Evolutionary conservation across 1,284 basidiomycete genomes (phyloP).

Genomic region (Apiotrichum siamense): DNA sequence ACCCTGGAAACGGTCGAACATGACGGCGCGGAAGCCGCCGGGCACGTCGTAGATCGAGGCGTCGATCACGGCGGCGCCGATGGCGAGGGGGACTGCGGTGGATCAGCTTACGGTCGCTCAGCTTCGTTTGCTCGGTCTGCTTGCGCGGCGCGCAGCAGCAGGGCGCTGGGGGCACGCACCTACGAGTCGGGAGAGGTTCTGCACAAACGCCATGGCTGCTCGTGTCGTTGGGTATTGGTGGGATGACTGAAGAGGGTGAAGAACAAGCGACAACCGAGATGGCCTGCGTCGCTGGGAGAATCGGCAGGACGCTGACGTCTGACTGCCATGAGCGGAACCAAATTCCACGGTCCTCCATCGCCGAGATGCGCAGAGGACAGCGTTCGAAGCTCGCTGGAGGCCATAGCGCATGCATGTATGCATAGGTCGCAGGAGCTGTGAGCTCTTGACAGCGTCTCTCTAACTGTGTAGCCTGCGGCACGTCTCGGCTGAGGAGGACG

Average conservation of each 20-base stretch:
- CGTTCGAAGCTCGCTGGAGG: no score
- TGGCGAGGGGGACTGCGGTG: slow-evolving; percentile 63
- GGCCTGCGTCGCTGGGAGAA: no score
- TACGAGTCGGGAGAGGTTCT: slow-evolving; percentile 29
- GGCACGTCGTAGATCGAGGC: slow-evolving; percentile 82
- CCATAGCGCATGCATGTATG: no score
- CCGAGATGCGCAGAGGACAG: no score
- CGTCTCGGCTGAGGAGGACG: no score
- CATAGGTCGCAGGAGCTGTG: no score
- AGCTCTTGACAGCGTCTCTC: no score
- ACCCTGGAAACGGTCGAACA: slow-evolving; percentile 97
- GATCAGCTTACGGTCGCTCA: background rate
- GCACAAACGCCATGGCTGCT: slow-evolving; percentile 25
- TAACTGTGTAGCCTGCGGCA: no score
- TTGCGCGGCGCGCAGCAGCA: background rate
- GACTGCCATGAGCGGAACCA: no score
- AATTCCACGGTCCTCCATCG: no score
- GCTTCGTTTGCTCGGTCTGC: background rate
- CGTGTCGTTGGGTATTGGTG: no score
- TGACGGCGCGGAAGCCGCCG: slow-evolving; percentile 89
- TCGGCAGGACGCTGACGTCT: no score
- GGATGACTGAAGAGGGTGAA: background rate
- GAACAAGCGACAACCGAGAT: background rate
- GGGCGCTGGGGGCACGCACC: slow-evolving; percentile 13
- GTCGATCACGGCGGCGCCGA: slow-evolving; percentile 62